Evolutionary conservation across 768 basidiomycete genomes (phyloP).

Genomic region (Myochromella boudieri): DNA sequence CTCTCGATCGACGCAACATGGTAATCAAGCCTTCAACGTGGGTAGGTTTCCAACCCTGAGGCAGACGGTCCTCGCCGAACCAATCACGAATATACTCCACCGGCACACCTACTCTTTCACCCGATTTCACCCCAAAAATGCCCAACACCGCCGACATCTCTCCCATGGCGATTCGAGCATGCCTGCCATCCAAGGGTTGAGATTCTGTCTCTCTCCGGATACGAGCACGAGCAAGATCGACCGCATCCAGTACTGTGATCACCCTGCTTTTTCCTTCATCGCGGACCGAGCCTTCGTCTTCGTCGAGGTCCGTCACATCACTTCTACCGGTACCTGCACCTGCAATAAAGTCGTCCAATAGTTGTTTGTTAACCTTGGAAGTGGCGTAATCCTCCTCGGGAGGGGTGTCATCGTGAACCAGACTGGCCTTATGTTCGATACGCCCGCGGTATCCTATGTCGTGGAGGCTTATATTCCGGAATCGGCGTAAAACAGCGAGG

Average conservation of each 20-base stretch:
- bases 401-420: slow-evolving; percentile 51
- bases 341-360: slow-evolving; percentile 37
- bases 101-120: slow-evolving; percentile 39
- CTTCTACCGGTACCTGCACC: slow-evolving; percentile 31
- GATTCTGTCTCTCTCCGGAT: slow-evolving; percentile 49
- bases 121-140: slow-evolving; percentile 43
- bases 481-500: slow-evolving; percentile 40
- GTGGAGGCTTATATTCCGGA: slow-evolving; percentile 32
- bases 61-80: slow-evolving; percentile 52
- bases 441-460: slow-evolving; percentile 47
- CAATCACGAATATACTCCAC: slow-evolving; percentile 47
- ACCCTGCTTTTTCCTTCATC: slow-evolving; percentile 19
- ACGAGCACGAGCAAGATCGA: slow-evolving; percentile 49
- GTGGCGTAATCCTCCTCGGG: slow-evolving; percentile 45
- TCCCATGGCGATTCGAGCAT: slow-evolving; percentile 63
- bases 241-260: slow-evolving; percentile 35
- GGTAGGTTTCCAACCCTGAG: slow-evolving; percentile 42
- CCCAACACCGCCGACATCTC: slow-evolving; percentile 68
- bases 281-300: slow-evolving; percentile 26
- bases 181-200: slow-evolving; percentile 39
- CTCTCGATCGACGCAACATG: slow-evolving; percentile 30
- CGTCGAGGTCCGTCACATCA: too few relatives aligned
- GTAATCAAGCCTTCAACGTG: slow-evolving; percentile 35
- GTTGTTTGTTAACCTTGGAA: slow-evolving; percentile 28
- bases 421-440: slow-evolving; percentile 61